Base-by-base conservation (phyloP, 371 early-diverging fungal species). In the Rhizomucor pusillus region DNA sequence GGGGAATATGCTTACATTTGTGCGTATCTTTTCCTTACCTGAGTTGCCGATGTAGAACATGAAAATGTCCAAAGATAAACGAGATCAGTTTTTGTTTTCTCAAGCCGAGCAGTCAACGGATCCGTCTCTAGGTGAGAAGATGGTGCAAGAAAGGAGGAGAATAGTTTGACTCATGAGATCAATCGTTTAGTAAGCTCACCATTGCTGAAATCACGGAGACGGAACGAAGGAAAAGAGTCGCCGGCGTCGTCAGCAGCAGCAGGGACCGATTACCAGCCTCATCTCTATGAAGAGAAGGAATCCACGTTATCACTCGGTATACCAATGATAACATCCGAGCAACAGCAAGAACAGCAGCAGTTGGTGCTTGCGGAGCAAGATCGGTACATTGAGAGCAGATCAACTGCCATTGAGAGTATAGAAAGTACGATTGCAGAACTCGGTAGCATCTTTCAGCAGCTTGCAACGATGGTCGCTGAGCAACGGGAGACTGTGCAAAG, bases 341-440 rank as follows among this genome's bases (percentile, higher is more conserved):
- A 64, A 43, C 85, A 79, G 59, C 81, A 86, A 57, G 77, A 79
- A 43, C 89, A 86, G 61, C 81, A 86, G 65, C 73, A 80, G 53
- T 58, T 84, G 57, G 57, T 77, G 50, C 61, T 79, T 54, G 58
- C 69, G 24, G 69, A 73, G 33, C 75, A 88, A 49, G 74, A 84
- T 54, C 76, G 83, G 54, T 91, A 94, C 65, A 77, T 95, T 45
- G 93, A 96, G 52, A 82, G 82, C 44, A 78, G 99, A 44, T 81
- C 88, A 0, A 84, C 88, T 3, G 97, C 99, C 1, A 96, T 98
- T 50, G 91, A 92, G 59, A 87, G 90, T 14, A 97, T 98, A 50
- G 99, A 98, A 57, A 88, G 92, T 11, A 98, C 99, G 1, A 94
- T 98, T 53, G 90, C 94, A 0, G 99, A 98, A 65, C 81, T 98